These are phyloP conservation scores for Aspergillus tubingensis DNA, from an alignment of 2,329 filamentous ascomycete genomes.

Conservation along the genomic window DNA sequence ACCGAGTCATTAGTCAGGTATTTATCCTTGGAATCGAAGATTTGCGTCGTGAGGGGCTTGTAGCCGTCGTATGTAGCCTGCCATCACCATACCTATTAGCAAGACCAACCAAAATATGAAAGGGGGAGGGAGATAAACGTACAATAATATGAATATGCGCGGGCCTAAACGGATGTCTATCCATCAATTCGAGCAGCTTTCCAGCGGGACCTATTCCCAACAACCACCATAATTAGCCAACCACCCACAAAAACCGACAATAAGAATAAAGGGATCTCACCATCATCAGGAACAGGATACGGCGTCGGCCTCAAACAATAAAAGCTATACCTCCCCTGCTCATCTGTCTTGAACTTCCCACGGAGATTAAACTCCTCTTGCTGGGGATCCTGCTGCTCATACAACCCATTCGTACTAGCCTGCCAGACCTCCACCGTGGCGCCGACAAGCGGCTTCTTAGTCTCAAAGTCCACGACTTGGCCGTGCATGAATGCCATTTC, in stretches of 20 bases:
- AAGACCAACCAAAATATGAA: not conserved
- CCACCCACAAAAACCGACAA: not conserved
- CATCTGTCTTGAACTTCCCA: conserved; percentile 69
- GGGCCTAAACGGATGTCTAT: conserved; percentile 63
- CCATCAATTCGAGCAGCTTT: conserved; percentile 58
- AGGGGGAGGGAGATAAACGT: conserved; percentile 25
- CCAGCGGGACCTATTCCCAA: conserved; percentile 54
- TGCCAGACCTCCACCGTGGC: conserved; percentile 79
- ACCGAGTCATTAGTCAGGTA: conserved; percentile 63
- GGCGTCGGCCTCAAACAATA: conserved; percentile 63
- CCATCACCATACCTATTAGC: not conserved
- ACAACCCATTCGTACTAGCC: conserved; percentile 70
- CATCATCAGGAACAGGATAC: conserved; percentile 59
- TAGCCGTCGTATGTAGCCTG: conserved; percentile 60
- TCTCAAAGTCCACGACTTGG: conserved; percentile 57
- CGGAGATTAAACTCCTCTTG: conserved; percentile 74
- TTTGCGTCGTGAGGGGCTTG: conserved; percentile 73
- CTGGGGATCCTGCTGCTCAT: conserved; percentile 71
- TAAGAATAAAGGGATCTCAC: conserved; percentile 16
- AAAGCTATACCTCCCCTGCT: conserved; percentile 63
- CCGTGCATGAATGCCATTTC: conserved; percentile 68
- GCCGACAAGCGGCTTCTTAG: conserved; percentile 64
- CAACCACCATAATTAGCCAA: conserved; percentile 1
- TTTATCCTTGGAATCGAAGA: conserved; percentile 69
- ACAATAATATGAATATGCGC: conserved; percentile 66